Evolutionary conservation across 2,329 filamentous ascomycete species (phyloP).

Genomic region (Gyromitra esculenta): DNA sequence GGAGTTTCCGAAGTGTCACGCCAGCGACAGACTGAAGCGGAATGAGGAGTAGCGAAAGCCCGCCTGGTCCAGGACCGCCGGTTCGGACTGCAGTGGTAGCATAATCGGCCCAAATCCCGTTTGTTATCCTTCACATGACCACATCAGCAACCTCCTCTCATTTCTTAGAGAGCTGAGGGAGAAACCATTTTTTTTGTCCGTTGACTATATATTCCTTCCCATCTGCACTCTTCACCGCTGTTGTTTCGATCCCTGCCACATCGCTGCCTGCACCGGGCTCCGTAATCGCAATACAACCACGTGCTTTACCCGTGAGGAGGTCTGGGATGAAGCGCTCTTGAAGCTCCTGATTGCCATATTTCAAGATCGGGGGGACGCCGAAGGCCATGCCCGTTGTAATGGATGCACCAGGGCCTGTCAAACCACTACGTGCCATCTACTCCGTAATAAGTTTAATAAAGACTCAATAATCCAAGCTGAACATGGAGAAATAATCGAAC

Average conservation of each 20-base stretch:
- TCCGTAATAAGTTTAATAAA: slow-evolving; percentile 3
- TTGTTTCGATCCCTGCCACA: slow-evolving; percentile 77
- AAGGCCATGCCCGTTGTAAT: slow-evolving; percentile 77
- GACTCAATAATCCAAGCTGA: neutral
- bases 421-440: slow-evolving; percentile 70
- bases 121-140: slow-evolving; percentile 66
- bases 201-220: slow-evolving; percentile 76
- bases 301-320: slow-evolving; percentile 72
- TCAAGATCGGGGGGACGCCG: slow-evolving; percentile 75
- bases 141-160: neutral
- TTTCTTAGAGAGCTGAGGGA: neutral
- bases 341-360: slow-evolving; percentile 71
- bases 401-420: slow-evolving; percentile 71
- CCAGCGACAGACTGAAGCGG: slow-evolving; percentile 72
- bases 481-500: slow-evolving; percentile 58
- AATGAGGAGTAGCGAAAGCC: slow-evolving; percentile 74
- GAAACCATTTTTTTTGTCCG: slow-evolving; percentile 78
- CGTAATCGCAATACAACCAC: slow-evolving; percentile 80
- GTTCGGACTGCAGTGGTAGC: slow-evolving; percentile 78
- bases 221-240: slow-evolving; percentile 70
- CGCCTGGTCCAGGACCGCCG: slow-evolving; percentile 70
- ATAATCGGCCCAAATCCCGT: slow-evolving; percentile 75
- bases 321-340: slow-evolving; percentile 75
- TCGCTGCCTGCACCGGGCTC: slow-evolving; percentile 79
- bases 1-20: slow-evolving; percentile 74